Evolutionary conservation across 1,284 basidiomycete species (phyloP).

Genomic region (Mycosarcoma maydis): DNA sequence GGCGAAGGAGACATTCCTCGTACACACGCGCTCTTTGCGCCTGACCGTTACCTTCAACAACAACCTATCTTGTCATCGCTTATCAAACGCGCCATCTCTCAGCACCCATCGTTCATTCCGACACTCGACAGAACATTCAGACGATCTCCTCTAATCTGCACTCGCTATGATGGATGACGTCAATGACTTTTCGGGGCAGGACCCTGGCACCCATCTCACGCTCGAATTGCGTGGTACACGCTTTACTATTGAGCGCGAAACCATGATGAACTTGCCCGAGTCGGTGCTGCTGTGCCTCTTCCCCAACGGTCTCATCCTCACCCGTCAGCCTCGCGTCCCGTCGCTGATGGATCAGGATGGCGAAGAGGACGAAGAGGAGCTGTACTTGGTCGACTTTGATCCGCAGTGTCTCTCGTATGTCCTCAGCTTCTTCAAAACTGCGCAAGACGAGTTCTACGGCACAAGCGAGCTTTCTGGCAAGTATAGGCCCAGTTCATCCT

Average conservation of each 20-base stretch:
- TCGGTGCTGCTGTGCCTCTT: slow-evolving; percentile 95
- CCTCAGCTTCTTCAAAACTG: slow-evolving; percentile 86
- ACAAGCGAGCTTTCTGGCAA: slow-evolving; percentile 78
- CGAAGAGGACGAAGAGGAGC: slow-evolving; percentile 82
- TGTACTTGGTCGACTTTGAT: slow-evolving; percentile 97
- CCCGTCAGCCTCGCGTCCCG: slow-evolving; percentile 78
- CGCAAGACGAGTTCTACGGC: slow-evolving; percentile 92
- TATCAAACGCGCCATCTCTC: too few species aligned
- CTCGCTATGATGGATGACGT: slow-evolving; percentile 45
- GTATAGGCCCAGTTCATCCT: slow-evolving; percentile 73
- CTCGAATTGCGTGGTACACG: slow-evolving; percentile 90
- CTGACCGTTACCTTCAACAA: too few species aligned
- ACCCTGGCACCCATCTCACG: slow-evolving; percentile 75
- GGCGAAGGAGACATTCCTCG: too few species aligned
- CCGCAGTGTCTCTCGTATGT: slow-evolving; percentile 94
- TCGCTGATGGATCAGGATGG: slow-evolving; percentile 65
- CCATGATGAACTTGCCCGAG: slow-evolving; percentile 97
- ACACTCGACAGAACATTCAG: too few species aligned
- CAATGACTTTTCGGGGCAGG: slow-evolving; percentile 31
- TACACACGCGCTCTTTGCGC: too few species aligned
- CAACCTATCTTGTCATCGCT: too few species aligned
- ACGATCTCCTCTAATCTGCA: too few species aligned
- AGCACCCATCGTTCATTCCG: too few species aligned
- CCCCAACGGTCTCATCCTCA: slow-evolving; percentile 94
- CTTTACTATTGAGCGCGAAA: slow-evolving; percentile 95